Conservation (phyloP, 1,139 yeast genomes). For the Candida labiduridarum region DNA sequence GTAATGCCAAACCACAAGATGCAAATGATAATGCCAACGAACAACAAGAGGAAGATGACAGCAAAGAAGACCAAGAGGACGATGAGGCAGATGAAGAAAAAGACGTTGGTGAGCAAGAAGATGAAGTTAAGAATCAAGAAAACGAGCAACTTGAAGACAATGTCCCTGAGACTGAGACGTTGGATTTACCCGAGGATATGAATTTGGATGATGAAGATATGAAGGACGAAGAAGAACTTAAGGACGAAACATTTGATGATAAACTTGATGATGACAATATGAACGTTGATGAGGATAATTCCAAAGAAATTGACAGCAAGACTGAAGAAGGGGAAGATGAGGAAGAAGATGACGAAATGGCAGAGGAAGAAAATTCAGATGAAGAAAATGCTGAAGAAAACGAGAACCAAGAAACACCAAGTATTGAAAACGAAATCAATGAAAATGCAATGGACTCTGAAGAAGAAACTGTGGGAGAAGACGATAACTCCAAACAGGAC, state of each 20-base stretch:
- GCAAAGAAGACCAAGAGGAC: slow-evolving; percentile 36
- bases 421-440: slow-evolving; percentile 25
- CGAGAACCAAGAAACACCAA: slow-evolving; percentile 23
- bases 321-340: slow-evolving; percentile 23
- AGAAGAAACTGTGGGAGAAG: slow-evolving; percentile 24
- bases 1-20: slow-evolving; percentile 28
- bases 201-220: slow-evolving; percentile 66
- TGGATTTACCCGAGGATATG: slow-evolving; percentile 87
- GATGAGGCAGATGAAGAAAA: slow-evolving; percentile 56
- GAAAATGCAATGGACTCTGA: slow-evolving; percentile 32
- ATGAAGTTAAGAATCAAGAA: slow-evolving; percentile 72
- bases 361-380: slow-evolving; percentile 15
- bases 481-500: slow-evolving; percentile 20
- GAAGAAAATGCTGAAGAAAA: slow-evolving; percentile 24
- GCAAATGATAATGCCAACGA: slow-evolving; percentile 28
- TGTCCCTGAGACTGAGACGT: slow-evolving; percentile 79
- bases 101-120: slow-evolving; percentile 79
- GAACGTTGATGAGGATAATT: slow-evolving; percentile 23
- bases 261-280: slow-evolving; percentile 27
- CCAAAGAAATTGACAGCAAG: slow-evolving; percentile 17
- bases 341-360: slow-evolving; percentile 19
- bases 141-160: slow-evolving; percentile 68
- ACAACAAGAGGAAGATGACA: slow-evolving; percentile 29
- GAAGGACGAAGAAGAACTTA: slow-evolving; percentile 41
- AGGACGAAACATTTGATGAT: slow-evolving; percentile 31